Evolutionary conservation across 176 grass and related monocot species (phyloP).

Genomic region (Thalia dealbata): DNA sequence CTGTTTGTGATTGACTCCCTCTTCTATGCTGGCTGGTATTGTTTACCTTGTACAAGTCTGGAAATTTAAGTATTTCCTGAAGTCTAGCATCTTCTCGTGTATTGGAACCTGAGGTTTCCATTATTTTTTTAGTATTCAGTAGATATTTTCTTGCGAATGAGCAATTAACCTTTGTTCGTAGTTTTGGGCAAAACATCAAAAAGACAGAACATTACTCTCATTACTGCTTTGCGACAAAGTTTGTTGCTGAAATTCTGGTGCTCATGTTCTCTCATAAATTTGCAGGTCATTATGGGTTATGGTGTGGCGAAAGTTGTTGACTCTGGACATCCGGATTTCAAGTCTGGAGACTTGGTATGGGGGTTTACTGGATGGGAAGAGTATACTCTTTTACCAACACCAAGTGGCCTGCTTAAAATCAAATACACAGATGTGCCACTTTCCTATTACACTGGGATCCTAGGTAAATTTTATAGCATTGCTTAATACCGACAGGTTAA

Average conservation of each 20-base stretch:
- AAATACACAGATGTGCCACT: conserved; percentile 6
- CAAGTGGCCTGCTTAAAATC: not conserved
- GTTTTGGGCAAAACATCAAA: not conserved
- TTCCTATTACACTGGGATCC: conserved; percentile 11
- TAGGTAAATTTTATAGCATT: not conserved
- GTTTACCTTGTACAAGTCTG: too few species aligned
- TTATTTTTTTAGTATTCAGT: not conserved
- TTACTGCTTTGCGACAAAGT: not conserved
- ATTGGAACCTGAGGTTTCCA: not conserved
- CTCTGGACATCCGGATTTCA: conserved; percentile 12
- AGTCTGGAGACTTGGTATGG: conserved; percentile 5
- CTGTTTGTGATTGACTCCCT: too few species aligned
- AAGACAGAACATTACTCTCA: not conserved
- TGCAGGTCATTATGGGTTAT: conserved; percentile 13
- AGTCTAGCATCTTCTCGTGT: not conserved
- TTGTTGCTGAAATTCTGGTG: not conserved
- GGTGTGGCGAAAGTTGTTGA: conserved; percentile 8
- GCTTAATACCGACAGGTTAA: too few species aligned
- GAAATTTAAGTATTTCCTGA: too few species aligned
- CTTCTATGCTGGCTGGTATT: too few species aligned
- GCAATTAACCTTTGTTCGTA: not conserved
- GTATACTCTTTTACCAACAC: not conserved
- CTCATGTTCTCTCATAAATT: not conserved
- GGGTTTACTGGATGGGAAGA: conserved; percentile 9
- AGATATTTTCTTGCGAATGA: not conserved